Evolutionary conservation across 441 rosid species (phyloP), one percentile per base, ranked within the genome.

Genomic region (Syzygium syzygioides): DNA sequence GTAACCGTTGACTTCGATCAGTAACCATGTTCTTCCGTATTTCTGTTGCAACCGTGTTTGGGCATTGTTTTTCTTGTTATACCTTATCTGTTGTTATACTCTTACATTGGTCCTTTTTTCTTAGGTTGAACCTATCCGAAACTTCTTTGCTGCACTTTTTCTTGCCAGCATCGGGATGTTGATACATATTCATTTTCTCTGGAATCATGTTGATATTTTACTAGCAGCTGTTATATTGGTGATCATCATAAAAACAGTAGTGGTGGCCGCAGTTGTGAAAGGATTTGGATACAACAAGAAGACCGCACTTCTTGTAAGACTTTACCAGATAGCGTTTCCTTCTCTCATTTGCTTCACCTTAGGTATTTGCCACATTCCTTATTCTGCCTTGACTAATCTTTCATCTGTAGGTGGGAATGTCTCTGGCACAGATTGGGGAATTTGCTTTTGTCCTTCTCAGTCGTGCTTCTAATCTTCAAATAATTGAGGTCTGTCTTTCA

Each of bases 121-220:
- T 90, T 91, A 98, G 99, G 98, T 98, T 89, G 99, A 98, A 92
- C 99, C 99, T 87, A 94, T 98, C 91, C 98, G 99, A 92, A 98
- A 98, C 90, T 96, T 98, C 93, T 98, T 98, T 91, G 99, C 99
- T 52, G 99, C 99, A 86, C 95, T 98, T 87, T 98, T 98, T 93
- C 99, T 98, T 91, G 99, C 99, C 92, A 98, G 99, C 92, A 96
- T 98, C 19, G 99, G 99, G 91, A 98, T 98, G 99, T 90, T 98
- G 91, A 98, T 98, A 91, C 95, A 96, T 91, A 96, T 96, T 91
- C 98, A 96, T 90, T 98, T 98, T 93, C 96, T 98, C 66, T 98
- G 99, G 98, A 98, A 94, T 90, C 99, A 96, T 86, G 97, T 98
- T 89, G 99, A 96, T 91, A 95, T 98, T 90, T 93, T 98, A 87